phyloP scores from a whole-genome alignment of 2,329 filamentous ascomycete species.

The Diaporthe ilicicola region DNA sequence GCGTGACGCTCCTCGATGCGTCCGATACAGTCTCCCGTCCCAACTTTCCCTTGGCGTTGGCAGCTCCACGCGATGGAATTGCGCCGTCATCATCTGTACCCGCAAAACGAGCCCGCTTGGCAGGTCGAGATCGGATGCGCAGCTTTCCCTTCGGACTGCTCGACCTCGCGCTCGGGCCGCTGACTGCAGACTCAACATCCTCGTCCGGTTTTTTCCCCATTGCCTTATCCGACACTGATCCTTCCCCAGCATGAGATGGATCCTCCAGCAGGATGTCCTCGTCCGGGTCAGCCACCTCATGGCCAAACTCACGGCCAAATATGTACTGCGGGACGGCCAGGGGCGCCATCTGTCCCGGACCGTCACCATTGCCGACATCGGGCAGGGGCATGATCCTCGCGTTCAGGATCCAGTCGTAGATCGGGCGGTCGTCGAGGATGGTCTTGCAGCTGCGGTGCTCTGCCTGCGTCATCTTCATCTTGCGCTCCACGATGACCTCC shows the following conservation, averaged over 20 bases:
- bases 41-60: too few relatives aligned
- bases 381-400: slow-evolving; percentile 52
- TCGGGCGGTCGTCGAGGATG: slow-evolving; percentile 64
- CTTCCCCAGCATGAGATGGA: neutral
- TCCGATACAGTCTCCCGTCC: neutral
- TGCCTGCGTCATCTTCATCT: slow-evolving; percentile 77
- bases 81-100: neutral
- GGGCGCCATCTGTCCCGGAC: slow-evolving; percentile 57
- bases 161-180: neutral
- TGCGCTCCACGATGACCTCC: slow-evolving; percentile 80
- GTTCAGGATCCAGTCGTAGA: slow-evolving; percentile 67
- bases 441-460: slow-evolving; percentile 65
- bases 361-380: slow-evolving; percentile 36
- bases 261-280: slow-evolving; percentile 52
- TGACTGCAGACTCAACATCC: neutral
- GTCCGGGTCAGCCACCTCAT: slow-evolving; percentile 50
- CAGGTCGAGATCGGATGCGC: neutral
- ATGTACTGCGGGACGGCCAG: slow-evolving; percentile 56
- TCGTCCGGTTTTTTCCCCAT: neutral
- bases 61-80: neutral
- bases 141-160: neutral
- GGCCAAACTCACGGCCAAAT: slow-evolving; percentile 60
- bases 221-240: neutral
- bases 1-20: neutral
- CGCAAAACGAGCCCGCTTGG: slow-evolving; percentile 18